These are phyloP conservation scores for Sphaerostilbella broomeana DNA, from an alignment of 2,329 filamentous ascomycete genomes.

Conservation along the genomic window DNA sequence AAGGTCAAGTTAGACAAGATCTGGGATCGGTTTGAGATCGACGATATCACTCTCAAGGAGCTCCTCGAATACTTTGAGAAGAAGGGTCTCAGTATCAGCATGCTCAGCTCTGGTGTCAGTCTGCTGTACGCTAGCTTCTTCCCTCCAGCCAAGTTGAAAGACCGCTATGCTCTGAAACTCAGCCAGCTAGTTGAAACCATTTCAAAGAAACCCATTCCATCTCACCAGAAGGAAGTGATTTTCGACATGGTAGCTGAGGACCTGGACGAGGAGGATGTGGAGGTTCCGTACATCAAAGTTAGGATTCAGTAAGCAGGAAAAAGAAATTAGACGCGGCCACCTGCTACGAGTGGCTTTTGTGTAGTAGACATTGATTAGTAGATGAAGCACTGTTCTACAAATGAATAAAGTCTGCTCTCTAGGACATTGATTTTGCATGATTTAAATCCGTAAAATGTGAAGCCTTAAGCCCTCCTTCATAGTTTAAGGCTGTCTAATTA, in stretches of 20 bases:
- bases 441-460: too few relatives aligned
- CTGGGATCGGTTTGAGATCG: slow-evolving; percentile 93
- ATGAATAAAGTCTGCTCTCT: too few relatives aligned
- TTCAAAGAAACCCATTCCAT: slow-evolving; percentile 84
- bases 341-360: background rate
- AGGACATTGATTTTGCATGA: too few relatives aligned
- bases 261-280: slow-evolving; percentile 81
- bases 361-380: too few relatives aligned
- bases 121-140: slow-evolving; percentile 93
- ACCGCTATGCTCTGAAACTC: slow-evolving; percentile 74
- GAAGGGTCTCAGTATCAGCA: slow-evolving; percentile 74
- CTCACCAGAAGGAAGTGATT: slow-evolving; percentile 90
- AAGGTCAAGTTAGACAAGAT: slow-evolving; percentile 88
- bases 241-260: slow-evolving; percentile 95
- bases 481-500: too few relatives aligned
- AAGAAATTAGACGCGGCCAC: slow-evolving; percentile 9
- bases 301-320: slow-evolving; percentile 44
- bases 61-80: slow-evolving; percentile 77
- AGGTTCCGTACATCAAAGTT: slow-evolving; percentile 94
- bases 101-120: slow-evolving; percentile 97
- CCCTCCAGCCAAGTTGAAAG: slow-evolving; percentile 69
- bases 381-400: too few relatives aligned
- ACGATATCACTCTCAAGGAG: slow-evolving; percentile 76
- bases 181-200: slow-evolving; percentile 82
- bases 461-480: too few relatives aligned